Percentiles rank a stretch among this genome's conserved stretches.
Evolutionary conservation across 192 early-diverging fungal species (phyloP).

Genomic region (Coemansia sp.): DNA sequence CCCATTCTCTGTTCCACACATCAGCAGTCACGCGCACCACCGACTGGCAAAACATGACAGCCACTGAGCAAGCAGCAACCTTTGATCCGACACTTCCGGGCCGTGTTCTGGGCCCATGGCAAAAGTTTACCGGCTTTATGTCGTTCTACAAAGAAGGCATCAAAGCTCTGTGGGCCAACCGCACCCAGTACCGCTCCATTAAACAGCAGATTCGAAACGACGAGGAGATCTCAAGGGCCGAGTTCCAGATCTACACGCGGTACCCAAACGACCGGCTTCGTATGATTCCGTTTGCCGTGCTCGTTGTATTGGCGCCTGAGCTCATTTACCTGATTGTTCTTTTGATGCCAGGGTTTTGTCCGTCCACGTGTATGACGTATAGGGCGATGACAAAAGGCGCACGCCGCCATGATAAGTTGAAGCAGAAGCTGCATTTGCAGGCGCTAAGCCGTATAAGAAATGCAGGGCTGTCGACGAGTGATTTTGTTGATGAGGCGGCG

Average conservation of each 20-base stretch:
- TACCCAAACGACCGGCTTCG: conserved; percentile 33
- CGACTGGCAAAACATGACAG: neutral
- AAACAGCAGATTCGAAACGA: conserved; percentile 13
- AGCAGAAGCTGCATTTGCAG: conserved; percentile 13
- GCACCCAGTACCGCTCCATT: conserved; percentile 7
- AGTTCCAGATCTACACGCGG: conserved; percentile 32
- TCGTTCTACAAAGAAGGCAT: conserved; percentile 46
- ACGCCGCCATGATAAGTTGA: conserved; percentile 22
- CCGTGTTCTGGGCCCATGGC: conserved; percentile 20
- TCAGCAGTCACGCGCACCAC: neutral
- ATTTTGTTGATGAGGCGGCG: conserved; percentile 15
- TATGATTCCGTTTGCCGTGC: conserved; percentile 41
- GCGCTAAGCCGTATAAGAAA: conserved; percentile 21
- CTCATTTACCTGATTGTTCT: conserved; percentile 31
- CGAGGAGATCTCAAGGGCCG: conserved; percentile 19
- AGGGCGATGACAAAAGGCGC: conserved; percentile 26
- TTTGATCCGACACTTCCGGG: conserved; percentile 47
- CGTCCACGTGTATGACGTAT: conserved; percentile 43
- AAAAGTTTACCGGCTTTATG: conserved; percentile 36
- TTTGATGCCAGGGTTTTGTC: conserved; percentile 37
- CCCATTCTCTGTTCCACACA: conserved; percentile 1
- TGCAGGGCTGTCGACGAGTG: conserved; percentile 9
- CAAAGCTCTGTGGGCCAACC: conserved; percentile 37
- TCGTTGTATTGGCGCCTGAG: conserved; percentile 35
- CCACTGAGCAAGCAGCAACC: neutral